Evolutionary conservation across 2,329 filamentous ascomycete species (phyloP).

Genomic region (Apiospora rasikravindrae): DNA sequence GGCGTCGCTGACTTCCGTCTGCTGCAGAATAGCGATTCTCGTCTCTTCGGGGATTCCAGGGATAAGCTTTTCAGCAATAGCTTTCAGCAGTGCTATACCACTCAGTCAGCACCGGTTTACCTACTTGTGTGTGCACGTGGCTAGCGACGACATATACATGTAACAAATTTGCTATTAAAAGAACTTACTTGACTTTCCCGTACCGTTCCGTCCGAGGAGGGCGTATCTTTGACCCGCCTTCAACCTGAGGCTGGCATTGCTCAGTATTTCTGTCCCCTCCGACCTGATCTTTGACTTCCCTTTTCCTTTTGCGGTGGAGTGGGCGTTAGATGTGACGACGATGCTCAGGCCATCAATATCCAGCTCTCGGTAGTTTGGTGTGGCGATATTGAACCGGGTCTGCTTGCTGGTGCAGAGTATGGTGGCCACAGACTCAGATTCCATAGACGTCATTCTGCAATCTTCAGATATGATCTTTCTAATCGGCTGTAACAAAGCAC

Average conservation of each 20-base stretch:
- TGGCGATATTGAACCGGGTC: conserved; percentile 67
- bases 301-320: conserved; percentile 43
- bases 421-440: conserved; percentile 54
- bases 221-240: conserved; percentile 79
- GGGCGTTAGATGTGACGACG: conserved; percentile 53
- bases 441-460: conserved; percentile 51
- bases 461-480: background rate
- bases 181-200: conserved; percentile 76
- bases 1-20: conserved; percentile 56
- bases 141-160: background rate
- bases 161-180: too few relatives aligned
- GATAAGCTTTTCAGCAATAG: conserved; percentile 78
- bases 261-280: conserved; percentile 69
- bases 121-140: background rate
- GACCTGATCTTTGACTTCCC: conserved; percentile 56
- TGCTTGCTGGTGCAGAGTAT: conserved; percentile 70
- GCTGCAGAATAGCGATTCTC: conserved; percentile 71
- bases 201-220: conserved; percentile 79
- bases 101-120: background rate
- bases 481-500: background rate
- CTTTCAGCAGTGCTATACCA: conserved; percentile 67
- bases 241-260: conserved; percentile 71
- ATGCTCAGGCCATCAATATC: conserved; percentile 78
- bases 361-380: conserved; percentile 64
- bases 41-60: conserved; percentile 74